These are phyloP conservation scores for Aspergillus eucalypticola DNA, from an alignment of 2,329 filamentous ascomycete genomes.

Conservation along the genomic window DNA sequence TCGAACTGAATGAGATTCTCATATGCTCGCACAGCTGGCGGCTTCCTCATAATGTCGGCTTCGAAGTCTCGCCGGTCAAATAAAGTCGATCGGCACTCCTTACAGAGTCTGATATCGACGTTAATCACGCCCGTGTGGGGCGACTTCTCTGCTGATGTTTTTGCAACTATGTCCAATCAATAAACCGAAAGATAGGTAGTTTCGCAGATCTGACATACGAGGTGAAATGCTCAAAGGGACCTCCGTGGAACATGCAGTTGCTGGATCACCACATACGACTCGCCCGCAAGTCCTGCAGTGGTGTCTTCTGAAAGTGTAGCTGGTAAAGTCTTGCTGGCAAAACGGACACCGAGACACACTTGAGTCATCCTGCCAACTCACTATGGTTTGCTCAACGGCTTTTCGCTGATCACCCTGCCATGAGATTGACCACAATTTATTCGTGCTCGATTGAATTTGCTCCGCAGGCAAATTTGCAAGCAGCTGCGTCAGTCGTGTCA, in stretches of 20 bases:
- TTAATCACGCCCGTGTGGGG: constrained; percentile 57
- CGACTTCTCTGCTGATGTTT: constrained; percentile 46
- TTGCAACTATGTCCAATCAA: constrained; percentile 36
- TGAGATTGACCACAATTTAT: constrained; percentile 54
- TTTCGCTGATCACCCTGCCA: constrained; percentile 77
- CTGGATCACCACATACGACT: constrained; percentile 86
- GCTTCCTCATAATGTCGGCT: constrained; percentile 66
- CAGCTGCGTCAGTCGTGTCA: constrained; percentile 85
- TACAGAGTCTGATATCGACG: constrained; percentile 87
- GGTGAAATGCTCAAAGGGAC: constrained; percentile 75
- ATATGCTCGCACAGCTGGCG: constrained; percentile 76
- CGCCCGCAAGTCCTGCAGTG: constrained; percentile 92
- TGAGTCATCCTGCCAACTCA: constrained; percentile 92
- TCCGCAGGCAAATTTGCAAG: constrained; percentile 74
- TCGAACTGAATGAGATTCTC: constrained; percentile 85
- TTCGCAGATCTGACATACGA: constrained; percentile 47
- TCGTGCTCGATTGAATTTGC: constrained; percentile 54
- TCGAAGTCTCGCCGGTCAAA: constrained; percentile 77
- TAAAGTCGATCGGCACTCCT: constrained; percentile 74
- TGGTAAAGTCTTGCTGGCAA: constrained; percentile 92
- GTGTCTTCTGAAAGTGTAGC: constrained; percentile 88
- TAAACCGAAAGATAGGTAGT: not conserved
- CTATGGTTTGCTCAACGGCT: constrained; percentile 82
- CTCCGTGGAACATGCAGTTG: constrained; percentile 81
- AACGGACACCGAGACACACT: constrained; percentile 81